Conservation (phyloP, 116 monocot species). For the Iris pallida region DNA sequence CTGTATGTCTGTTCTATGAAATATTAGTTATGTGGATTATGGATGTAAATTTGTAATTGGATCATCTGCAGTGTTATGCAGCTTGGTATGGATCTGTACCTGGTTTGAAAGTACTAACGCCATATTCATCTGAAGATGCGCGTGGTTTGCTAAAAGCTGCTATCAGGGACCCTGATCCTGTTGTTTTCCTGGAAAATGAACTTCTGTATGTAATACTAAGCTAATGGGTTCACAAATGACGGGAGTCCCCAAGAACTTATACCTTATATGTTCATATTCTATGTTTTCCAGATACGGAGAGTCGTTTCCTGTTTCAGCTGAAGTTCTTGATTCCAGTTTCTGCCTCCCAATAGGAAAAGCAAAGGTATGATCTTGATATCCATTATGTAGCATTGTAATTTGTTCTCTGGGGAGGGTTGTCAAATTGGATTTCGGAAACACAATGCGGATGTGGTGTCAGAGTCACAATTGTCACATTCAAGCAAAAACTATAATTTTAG, state of each 20-base stretch:
- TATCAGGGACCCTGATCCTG: conserved; percentile 87
- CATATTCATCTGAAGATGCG: conserved; percentile 90
- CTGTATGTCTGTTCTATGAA: no score
- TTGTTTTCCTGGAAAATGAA: conserved; percentile 90
- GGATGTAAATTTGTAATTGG: not conserved
- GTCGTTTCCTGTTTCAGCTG: conserved; percentile 85
- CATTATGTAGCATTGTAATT: no score
- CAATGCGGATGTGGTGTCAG: no score
- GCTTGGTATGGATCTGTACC: conserved; percentile 86
- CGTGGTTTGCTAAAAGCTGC: conserved; percentile 86
- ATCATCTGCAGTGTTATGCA: conserved; percentile 70
- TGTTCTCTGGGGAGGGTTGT: no score
- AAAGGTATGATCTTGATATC: conserved; percentile 38
- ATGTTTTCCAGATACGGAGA: conserved; percentile 69
- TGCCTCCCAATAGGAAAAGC: conserved; percentile 91
- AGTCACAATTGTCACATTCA: no score
- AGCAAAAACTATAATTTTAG: no score
- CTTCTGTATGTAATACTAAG: conserved; percentile 45
- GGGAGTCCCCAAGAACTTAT: not conserved
- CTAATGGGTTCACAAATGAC: not conserved
- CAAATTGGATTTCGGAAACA: no score
- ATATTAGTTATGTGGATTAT: no score
- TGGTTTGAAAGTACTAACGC: conserved; percentile 72
- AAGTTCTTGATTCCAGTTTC: conserved; percentile 90
- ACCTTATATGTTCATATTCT: not conserved